Evolutionary conservation across 2,329 filamentous ascomycete genomes (phyloP).

Genomic region (Penicillium thymicola): DNA sequence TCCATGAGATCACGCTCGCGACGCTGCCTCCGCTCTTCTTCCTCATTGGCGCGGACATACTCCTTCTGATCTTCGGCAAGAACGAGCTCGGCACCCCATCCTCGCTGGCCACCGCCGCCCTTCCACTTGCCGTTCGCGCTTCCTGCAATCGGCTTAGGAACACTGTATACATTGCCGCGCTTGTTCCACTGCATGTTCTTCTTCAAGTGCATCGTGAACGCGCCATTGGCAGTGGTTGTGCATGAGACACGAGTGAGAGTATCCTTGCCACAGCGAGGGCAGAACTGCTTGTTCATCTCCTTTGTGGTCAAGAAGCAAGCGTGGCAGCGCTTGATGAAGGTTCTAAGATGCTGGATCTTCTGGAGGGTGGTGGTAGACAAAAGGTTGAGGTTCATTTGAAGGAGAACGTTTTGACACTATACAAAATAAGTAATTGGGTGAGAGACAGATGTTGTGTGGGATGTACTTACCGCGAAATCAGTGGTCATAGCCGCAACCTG

Average conservation of each 20-base stretch:
- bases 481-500: constrained; percentile 90
- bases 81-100: constrained; percentile 82
- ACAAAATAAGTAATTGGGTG: constrained; percentile 6
- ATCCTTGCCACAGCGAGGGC: constrained; percentile 81
- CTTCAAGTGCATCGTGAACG: constrained; percentile 83
- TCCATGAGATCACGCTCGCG: constrained; percentile 87
- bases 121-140: constrained; percentile 71
- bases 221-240: constrained; percentile 74
- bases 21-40: constrained; percentile 57
- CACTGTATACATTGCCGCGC: constrained; percentile 84
- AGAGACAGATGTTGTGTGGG: background rate
- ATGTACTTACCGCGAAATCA: constrained; percentile 77
- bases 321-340: constrained; percentile 88
- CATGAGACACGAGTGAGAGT: constrained; percentile 82
- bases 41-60: constrained; percentile 63
- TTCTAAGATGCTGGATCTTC: constrained; percentile 79
- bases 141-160: constrained; percentile 85
- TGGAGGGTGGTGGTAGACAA: constrained; percentile 70
- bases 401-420: constrained; percentile 76
- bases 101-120: constrained; percentile 71
- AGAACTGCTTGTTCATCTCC: constrained; percentile 88
- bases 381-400: constrained; percentile 91
- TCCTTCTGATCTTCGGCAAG: constrained; percentile 96
- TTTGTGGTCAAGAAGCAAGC: constrained; percentile 83
- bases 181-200: constrained; percentile 96